These are phyloP conservation scores for Aspergillus cavernicola DNA, from an alignment of 495 filamentous ascomycete species.

Conservation along the genomic window DNA sequence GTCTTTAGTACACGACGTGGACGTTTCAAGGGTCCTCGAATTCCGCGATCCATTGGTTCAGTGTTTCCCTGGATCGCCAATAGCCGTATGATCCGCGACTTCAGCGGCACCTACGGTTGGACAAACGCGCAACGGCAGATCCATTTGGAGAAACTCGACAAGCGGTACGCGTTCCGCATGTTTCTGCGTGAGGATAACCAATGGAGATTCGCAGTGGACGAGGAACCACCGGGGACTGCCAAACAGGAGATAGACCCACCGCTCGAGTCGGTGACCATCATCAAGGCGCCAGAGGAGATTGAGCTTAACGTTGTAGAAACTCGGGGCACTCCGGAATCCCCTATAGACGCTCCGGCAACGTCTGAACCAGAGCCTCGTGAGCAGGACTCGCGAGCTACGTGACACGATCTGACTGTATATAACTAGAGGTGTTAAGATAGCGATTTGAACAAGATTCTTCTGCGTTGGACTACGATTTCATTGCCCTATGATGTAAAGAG, in stretches of 20 bases:
- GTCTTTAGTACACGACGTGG: constrained; percentile 40
- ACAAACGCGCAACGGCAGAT: constrained; percentile 28
- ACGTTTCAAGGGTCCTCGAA: constrained; percentile 35
- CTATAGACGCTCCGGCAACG: not conserved
- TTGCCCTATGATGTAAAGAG: no score
- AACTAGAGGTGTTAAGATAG: not conserved
- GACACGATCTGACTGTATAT: constrained; percentile 7
- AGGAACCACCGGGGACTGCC: constrained; percentile 21
- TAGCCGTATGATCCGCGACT: constrained; percentile 38
- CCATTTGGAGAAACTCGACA: constrained; percentile 28
- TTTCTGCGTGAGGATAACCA: constrained; percentile 31
- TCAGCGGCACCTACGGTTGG: constrained; percentile 33
- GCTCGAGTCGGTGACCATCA: not conserved
- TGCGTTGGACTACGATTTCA: no score
- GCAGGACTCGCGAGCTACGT: constrained; percentile 10
- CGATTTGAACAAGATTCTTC: no score
- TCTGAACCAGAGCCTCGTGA: constrained; percentile 5
- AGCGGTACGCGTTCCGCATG: constrained; percentile 37
- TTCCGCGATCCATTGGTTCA: constrained; percentile 39
- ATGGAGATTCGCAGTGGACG: constrained; percentile 38
- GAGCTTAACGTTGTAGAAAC: constrained; percentile 13
- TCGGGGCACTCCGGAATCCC: not conserved
- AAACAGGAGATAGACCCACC: not conserved
- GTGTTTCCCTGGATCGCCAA: constrained; percentile 40
- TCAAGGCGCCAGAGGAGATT: constrained; percentile 1